Conservation (phyloP, 805 yeast genomes). For the Monosporozyma aquatica region DNA sequence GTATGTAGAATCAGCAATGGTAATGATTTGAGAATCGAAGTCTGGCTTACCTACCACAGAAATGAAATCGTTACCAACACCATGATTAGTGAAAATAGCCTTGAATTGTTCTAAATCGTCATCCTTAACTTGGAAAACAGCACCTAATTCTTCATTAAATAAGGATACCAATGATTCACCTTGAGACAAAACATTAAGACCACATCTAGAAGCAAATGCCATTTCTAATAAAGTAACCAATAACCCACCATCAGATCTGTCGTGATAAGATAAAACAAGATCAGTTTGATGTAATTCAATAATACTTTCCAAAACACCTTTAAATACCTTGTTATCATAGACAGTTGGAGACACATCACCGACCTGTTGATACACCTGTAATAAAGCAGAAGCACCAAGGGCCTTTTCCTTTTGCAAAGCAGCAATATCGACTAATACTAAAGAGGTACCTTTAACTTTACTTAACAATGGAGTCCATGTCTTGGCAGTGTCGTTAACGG, state of each 20-base stretch:
- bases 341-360: constrained; percentile 83
- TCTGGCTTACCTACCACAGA: constrained; percentile 63
- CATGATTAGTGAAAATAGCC: constrained; percentile 45
- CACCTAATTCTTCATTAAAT: constrained; percentile 92
- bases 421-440: constrained; percentile 72
- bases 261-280: constrained; percentile 81
- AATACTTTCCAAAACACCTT: constrained; percentile 60
- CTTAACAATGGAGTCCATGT: constrained; percentile 93
- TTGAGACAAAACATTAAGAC: constrained; percentile 49
- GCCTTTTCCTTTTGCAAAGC: constrained; percentile 45
- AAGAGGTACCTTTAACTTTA: constrained; percentile 44
- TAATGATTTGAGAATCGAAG: constrained; percentile 41
- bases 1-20: constrained; percentile 30
- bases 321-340: constrained; percentile 53
- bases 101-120: constrained; percentile 47
- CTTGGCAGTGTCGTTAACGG: constrained; percentile 71
- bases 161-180: constrained; percentile 45
- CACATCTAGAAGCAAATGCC: constrained; percentile 94
- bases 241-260: constrained; percentile 94
- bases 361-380: constrained; percentile 85
- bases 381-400: constrained; percentile 89
- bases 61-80: constrained; percentile 47
- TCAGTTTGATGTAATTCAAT: constrained; percentile 62
- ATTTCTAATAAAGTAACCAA: constrained; percentile 78
- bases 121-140: constrained; percentile 77